Conservation (phyloP, 805 yeast genomes). For the Kuraishia capsulata region DNA sequence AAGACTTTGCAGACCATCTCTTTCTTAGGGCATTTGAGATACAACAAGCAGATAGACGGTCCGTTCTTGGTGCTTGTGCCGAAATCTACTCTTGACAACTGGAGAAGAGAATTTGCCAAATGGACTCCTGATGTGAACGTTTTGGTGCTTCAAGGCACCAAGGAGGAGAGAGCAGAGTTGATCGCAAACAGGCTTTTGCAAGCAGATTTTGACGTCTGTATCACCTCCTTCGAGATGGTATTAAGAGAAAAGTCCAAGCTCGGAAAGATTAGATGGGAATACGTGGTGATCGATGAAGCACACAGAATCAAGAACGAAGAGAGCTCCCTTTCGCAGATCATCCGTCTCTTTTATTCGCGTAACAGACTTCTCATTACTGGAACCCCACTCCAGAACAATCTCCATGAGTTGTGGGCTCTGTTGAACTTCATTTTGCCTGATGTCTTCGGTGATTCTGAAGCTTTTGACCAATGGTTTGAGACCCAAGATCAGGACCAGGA, state of each 20-base stretch:
- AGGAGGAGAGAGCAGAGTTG: constrained; percentile 62
- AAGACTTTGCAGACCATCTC: constrained; percentile 76
- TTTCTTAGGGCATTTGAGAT: constrained; percentile 64
- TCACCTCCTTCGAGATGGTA: constrained; percentile 80
- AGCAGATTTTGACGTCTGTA: constrained; percentile 76
- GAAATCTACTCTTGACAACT: constrained; percentile 77
- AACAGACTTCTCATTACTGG: constrained; percentile 72
- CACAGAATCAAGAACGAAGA: constrained; percentile 78
- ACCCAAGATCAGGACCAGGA: constrained; percentile 28
- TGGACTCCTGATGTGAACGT: constrained; percentile 79
- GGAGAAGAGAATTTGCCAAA: constrained; percentile 67
- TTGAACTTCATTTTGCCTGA: constrained; percentile 72
- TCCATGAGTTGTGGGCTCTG: constrained; percentile 77
- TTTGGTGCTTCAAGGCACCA: constrained; percentile 76
- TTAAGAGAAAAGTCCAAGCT: constrained; percentile 64
- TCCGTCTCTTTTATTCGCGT: constrained; percentile 75
- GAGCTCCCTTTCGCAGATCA: constrained; percentile 81
- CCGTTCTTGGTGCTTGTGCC: constrained; percentile 92
- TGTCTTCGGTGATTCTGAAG: constrained; percentile 62
- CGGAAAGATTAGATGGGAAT: constrained; percentile 64
- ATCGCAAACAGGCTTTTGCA: constrained; percentile 46
- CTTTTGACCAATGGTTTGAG: constrained; percentile 71
- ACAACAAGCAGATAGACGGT: constrained; percentile 70
- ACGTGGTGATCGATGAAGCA: constrained; percentile 74
- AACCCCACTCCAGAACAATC: constrained; percentile 73